These are phyloP conservation scores for Trametes elegans DNA, from an alignment of 768 basidiomycete genomes.

Conservation along the genomic window DNA sequence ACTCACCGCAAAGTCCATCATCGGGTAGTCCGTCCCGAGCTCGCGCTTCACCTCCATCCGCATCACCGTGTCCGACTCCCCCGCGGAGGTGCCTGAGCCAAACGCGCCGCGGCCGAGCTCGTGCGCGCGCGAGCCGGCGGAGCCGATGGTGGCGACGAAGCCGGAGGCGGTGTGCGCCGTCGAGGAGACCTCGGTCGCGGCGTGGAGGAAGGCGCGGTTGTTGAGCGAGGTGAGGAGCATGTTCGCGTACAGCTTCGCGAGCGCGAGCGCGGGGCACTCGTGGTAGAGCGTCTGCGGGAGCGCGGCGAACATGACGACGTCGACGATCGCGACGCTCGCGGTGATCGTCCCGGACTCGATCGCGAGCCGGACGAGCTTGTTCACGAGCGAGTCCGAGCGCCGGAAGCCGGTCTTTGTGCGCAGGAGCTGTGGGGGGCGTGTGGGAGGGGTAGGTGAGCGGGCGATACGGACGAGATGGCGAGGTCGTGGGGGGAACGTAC, in stretches of 20 bases:
- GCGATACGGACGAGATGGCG: too few relatives aligned
- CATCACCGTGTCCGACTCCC: too few relatives aligned
- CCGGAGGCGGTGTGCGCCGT: too few relatives aligned
- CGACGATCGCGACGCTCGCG: conserved; percentile 4
- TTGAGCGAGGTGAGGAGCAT: conserved; percentile 7
- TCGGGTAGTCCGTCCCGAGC: too few relatives aligned
- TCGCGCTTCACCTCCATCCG: too few relatives aligned
- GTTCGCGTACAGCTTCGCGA: conserved; percentile 14
- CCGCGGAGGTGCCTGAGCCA: too few relatives aligned
- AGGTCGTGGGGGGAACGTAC: conserved; percentile 5
- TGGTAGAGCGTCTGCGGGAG: neutral
- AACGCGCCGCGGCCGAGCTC: too few relatives aligned
- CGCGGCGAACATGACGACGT: neutral
- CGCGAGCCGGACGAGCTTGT: conserved; percentile 4
- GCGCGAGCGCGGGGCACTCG: conserved; percentile 6
- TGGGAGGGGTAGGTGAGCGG: neutral
- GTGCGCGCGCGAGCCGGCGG: too few relatives aligned
- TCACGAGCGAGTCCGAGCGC: conserved; percentile 1
- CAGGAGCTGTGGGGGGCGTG: neutral
- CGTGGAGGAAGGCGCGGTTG: too few relatives aligned
- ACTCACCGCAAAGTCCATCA: too few relatives aligned
- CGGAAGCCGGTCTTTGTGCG: conserved; percentile 4
- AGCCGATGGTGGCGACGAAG: too few relatives aligned
- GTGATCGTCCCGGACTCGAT: conserved; percentile 11
- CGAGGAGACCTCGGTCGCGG: too few relatives aligned